Conservation (phyloP, 768 basidiomycete species). For the Lanmaoa pseudosensibilis region DNA sequence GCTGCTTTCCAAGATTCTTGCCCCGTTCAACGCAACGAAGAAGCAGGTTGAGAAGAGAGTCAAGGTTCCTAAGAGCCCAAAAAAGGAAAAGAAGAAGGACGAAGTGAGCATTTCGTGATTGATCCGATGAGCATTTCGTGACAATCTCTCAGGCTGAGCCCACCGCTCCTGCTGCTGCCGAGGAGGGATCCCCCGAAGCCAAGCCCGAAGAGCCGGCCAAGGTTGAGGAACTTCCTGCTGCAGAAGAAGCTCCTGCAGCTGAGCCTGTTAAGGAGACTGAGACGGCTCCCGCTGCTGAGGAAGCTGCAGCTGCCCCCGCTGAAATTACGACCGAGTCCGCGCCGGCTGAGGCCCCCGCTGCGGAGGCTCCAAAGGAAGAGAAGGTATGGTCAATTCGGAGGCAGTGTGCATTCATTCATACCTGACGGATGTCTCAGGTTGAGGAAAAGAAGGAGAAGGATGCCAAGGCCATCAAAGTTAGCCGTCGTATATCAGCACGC, state of each 20-base stretch:
- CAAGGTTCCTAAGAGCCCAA: constrained; percentile 69
- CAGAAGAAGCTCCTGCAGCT: constrained; percentile 35
- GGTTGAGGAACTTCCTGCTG: constrained; percentile 44
- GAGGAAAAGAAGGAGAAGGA: constrained; percentile 53
- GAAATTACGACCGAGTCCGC: constrained; percentile 34
- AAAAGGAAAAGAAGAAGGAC: constrained; percentile 83
- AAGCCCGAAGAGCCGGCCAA: constrained; percentile 33
- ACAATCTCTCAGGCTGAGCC: constrained; percentile 31
- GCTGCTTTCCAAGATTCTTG: constrained; percentile 74
- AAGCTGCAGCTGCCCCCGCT: constrained; percentile 28
- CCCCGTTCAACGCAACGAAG: constrained; percentile 65
- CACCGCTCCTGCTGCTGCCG: constrained; percentile 35
- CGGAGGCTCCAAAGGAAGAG: constrained; percentile 53
- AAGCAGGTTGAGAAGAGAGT: constrained; percentile 57
- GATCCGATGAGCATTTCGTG: background rate
- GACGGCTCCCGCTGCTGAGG: constrained; percentile 27
- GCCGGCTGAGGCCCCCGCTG: constrained; percentile 37
- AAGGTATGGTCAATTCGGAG: constrained; percentile 40
- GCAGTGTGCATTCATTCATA: background rate
- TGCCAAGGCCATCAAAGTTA: constrained; percentile 59
- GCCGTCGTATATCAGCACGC: constrained; percentile 82
- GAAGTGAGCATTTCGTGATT: constrained; percentile 42
- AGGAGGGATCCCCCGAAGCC: constrained; percentile 34
- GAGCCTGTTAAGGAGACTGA: constrained; percentile 74
- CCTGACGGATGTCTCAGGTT: constrained; percentile 25